Conservation (phyloP, 768 basidiomycete species). For the Psilocybe cyanescens region DNA sequence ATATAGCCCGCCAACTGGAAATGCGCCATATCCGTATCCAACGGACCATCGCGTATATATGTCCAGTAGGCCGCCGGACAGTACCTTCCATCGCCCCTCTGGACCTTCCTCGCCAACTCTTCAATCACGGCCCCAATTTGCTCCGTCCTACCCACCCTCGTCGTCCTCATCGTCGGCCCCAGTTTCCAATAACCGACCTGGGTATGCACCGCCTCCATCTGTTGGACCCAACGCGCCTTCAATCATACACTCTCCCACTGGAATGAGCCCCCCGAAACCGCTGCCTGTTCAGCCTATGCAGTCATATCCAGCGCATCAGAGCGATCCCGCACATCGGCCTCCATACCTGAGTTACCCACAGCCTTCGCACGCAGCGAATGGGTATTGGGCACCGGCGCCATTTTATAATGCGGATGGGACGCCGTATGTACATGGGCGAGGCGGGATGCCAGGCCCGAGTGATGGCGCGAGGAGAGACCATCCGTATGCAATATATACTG, state of each 20-base stretch:
- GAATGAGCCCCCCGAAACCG: constrained; percentile 11
- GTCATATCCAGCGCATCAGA: constrained; percentile 15
- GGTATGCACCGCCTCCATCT: constrained; percentile 7
- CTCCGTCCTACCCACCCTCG: neutral
- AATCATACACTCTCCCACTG: constrained; percentile 20
- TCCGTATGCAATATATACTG: constrained; percentile 4
- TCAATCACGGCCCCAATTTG: neutral
- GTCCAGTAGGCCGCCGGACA: constrained; percentile 5
- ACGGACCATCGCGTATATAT: constrained; percentile 5
- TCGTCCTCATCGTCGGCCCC: constrained; percentile 1
- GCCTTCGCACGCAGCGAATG: neutral
- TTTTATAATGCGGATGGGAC: constrained; percentile 7
- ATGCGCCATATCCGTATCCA: constrained; percentile 3
- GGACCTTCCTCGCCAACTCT: neutral
- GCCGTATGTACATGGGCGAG: neutral
- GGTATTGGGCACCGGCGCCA: neutral
- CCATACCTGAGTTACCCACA: neutral
- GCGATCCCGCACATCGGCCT: constrained; percentile 7
- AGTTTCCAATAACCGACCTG: neutral
- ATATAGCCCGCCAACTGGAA: constrained; percentile 4
- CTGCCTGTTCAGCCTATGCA: constrained; percentile 19
- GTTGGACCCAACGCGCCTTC: constrained; percentile 11
- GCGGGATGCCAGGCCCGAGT: neutral
- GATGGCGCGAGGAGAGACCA: neutral
- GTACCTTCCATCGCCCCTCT: neutral